A percentile compares a stretch with the other conserved stretches of the same genome.
These are phyloP conservation scores for Trichoderma gracile DNA, from an alignment of 2,329 filamentous ascomycete genomes.

Conservation along the genomic window DNA sequence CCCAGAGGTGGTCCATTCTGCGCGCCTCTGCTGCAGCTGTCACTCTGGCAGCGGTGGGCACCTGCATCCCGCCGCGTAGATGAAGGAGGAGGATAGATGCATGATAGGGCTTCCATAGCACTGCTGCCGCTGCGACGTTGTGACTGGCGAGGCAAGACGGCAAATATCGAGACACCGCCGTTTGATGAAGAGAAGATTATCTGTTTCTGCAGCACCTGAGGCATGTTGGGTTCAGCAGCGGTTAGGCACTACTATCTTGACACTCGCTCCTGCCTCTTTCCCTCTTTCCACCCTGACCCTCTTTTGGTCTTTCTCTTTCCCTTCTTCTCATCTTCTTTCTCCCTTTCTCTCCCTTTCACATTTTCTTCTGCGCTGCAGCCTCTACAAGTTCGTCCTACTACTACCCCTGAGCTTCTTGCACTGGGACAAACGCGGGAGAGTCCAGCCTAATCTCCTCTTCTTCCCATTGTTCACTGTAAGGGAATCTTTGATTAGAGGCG, in stretches of 20 bases:
- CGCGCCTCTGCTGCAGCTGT: slow-evolving; percentile 2
- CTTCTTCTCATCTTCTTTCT: neutral
- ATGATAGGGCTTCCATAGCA: slow-evolving; percentile 7
- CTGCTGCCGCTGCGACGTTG: neutral
- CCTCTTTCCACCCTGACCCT: neutral
- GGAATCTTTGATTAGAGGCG: neutral
- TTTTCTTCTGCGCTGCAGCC: neutral
- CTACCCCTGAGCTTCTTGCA: neutral
- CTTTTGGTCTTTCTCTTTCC: neutral
- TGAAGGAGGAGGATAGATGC: slow-evolving; percentile 6
- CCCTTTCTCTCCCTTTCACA: neutral
- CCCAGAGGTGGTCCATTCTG: neutral
- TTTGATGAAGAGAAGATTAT: neutral
- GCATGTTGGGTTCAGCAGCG: neutral
- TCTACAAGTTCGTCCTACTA: too few species aligned
- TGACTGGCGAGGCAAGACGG: neutral
- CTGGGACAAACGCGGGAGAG: neutral
- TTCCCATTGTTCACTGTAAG: neutral
- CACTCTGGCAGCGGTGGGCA: neutral
- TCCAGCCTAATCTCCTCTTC: neutral
- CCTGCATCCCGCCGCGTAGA: neutral
- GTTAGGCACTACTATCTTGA: neutral
- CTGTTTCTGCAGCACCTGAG: too few species aligned
- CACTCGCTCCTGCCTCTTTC: neutral
- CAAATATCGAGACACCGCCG: neutral